These are phyloP conservation scores for Salix caprea DNA, from an alignment of 345 rosid species.

Conservation along the genomic window DNA sequence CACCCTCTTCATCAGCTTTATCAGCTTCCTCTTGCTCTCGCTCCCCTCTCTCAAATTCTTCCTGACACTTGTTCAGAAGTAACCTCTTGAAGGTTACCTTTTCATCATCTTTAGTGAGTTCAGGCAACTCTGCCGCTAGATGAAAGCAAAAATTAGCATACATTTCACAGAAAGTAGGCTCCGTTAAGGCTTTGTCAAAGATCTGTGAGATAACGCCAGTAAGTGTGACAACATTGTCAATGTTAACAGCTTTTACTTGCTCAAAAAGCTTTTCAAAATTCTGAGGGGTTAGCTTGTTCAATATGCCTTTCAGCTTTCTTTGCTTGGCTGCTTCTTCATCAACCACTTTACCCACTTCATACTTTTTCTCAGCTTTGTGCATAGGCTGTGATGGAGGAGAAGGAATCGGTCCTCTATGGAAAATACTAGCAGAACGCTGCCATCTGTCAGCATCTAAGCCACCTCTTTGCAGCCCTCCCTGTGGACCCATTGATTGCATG, in stretches of 20 bases:
- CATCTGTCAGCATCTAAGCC: constrained; percentile 72
- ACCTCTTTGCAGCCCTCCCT: constrained; percentile 59
- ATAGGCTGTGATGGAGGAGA: constrained; percentile 81
- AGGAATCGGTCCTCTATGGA: constrained; percentile 72
- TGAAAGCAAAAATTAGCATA: constrained; percentile 73
- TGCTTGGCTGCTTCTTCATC: constrained; percentile 86
- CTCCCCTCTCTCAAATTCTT: constrained; percentile 93
- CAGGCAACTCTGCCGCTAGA: constrained; percentile 73
- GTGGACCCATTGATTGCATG: constrained; percentile 58
- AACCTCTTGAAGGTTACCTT: constrained; percentile 79
- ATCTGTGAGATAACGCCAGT: constrained; percentile 80
- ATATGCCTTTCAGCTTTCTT: constrained; percentile 76
- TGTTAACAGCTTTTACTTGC: constrained; percentile 81
- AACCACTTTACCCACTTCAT: constrained; percentile 72
- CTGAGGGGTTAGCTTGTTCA: constrained; percentile 96
- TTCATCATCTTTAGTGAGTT: constrained; percentile 61
- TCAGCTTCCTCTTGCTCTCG: constrained; percentile 92
- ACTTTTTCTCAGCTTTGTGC: constrained; percentile 93
- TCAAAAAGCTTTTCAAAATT: constrained; percentile 89
- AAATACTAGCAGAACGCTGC: constrained; percentile 68
- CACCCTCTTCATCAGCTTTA: constrained; percentile 80
- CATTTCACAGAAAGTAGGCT: constrained; percentile 98
- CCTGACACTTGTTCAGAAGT: constrained; percentile 92
- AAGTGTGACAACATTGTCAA: constrained; percentile 74
- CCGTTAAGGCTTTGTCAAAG: constrained; percentile 96